Evolutionary conservation across 2,329 filamentous ascomycete species (phyloP), one percentile per base, ranked within the genome.

Genomic region (Penicillium sp.): DNA sequence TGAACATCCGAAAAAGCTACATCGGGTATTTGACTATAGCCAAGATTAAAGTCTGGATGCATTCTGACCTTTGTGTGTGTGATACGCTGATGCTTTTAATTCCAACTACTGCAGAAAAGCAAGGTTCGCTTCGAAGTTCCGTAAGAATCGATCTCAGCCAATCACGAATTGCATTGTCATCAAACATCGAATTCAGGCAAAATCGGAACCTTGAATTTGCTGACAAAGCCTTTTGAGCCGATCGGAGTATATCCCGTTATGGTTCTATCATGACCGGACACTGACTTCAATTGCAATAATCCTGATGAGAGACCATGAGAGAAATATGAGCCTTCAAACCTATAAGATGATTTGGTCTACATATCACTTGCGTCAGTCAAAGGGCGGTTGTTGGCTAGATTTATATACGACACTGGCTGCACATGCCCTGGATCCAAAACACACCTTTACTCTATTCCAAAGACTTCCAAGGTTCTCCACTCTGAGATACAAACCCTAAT

Each of bases 271-370:
- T 56, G 54, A 53, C 46, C 42, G 23, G 43, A 31, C 26, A 18
- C 49, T 58, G 56, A 58, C 53, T 26, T 58, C 56, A 56, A 45
- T 50, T 9, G 8, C 8, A 22, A 12, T 40, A 40, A 40, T 1
- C 3, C 33, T 37, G 33, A 8, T 18, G 8, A 8, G n/a, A 37
- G 6, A 9, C 15, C n/a, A 37, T 18, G 33, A 11, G 33, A 18
- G 15, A 4, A 18, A 18, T n/a, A 15, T 35, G 31, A 6, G 15
- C 8, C 8, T 35, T 14, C 31, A n/a, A 15, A 35, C 11, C 27
- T 29, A 29, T 12, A 11, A 29, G 4, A 47, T 47, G 29, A 25
- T 11, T 11, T 47, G 20, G 51, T 4, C 43, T 22, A 29, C 37
- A 45, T 20, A 51, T 37, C 40, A 37, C n/a, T 44, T 23, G 46